A percentile compares a stretch with the other conserved stretches of the same genome.
phyloP scores from a whole-genome alignment of 1,284 basidiomycete species.

The Rhodotorula sp. region DNA sequence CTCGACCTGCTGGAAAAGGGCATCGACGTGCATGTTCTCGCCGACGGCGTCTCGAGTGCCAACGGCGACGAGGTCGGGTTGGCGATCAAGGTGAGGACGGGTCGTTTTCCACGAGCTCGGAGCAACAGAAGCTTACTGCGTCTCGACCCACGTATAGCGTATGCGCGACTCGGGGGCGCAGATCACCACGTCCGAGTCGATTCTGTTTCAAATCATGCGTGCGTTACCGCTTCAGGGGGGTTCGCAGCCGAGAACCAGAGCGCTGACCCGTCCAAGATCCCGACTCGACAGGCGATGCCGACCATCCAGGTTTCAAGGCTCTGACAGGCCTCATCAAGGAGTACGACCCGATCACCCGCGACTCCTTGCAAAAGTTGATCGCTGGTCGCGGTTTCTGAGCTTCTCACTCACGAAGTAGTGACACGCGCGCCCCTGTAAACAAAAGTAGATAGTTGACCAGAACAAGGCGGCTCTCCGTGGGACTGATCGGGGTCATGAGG shows the following conservation, averaged over 20 bases:
- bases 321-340: slow-evolving; percentile 75
- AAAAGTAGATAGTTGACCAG: no score
- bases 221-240: slow-evolving; percentile 37
- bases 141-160: slow-evolving; percentile 51
- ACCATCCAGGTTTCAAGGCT: slow-evolving; percentile 66
- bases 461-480: background rate
- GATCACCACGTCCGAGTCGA: slow-evolving; percentile 77
- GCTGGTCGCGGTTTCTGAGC: slow-evolving; percentile 21
- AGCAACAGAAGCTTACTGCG: slow-evolving; percentile 43
- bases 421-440: no score
- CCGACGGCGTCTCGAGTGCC: slow-evolving; percentile 79
- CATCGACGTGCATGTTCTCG: slow-evolving; percentile 68
- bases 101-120: background rate
- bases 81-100: slow-evolving; percentile 49
- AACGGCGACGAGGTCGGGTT: slow-evolving; percentile 58
- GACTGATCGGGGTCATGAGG: no score
- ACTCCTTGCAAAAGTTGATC: slow-evolving; percentile 45
- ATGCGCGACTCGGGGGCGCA: slow-evolving; percentile 71
- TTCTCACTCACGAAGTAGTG: background rate
- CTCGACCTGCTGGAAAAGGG: slow-evolving; percentile 52
- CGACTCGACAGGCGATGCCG: slow-evolving; percentile 60
- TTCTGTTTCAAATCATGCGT: slow-evolving; percentile 74
- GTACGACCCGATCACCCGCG: slow-evolving; percentile 63
- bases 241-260: background rate
- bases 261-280: slow-evolving; percentile 12